phyloP scores from a whole-genome alignment of 768 basidiomycete species.

The Lactarius akahatsu region DNA sequence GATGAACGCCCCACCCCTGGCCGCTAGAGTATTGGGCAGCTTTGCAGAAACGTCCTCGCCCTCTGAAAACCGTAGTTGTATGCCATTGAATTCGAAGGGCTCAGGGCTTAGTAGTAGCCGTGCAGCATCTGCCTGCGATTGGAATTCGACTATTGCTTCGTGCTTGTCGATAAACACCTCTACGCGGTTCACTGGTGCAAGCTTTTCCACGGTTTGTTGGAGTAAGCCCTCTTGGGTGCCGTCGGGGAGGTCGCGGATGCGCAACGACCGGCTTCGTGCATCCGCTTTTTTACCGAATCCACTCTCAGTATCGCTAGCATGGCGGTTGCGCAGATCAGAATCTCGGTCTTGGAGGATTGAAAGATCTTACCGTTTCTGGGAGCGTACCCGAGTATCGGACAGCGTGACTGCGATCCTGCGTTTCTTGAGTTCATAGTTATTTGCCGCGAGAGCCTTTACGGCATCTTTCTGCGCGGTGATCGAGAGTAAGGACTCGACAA shows the following conservation, averaged over 20 bases:
- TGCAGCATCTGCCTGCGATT: slow-evolving; percentile 74
- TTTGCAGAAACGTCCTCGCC: slow-evolving; percentile 42
- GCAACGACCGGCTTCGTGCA: slow-evolving; percentile 66
- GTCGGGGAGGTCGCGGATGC: slow-evolving; percentile 70
- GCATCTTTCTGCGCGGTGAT: slow-evolving; percentile 57
- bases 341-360: slow-evolving; percentile 23
- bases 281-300: slow-evolving; percentile 59
- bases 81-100: slow-evolving; percentile 68
- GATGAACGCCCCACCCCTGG: slow-evolving; percentile 58
- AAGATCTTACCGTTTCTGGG: slow-evolving; percentile 32
- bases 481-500: neutral
- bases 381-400: slow-evolving; percentile 59
- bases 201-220: slow-evolving; percentile 85
- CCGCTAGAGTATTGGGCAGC: slow-evolving; percentile 34
- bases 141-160: slow-evolving; percentile 65
- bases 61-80: slow-evolving; percentile 58
- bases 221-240: slow-evolving; percentile 86
- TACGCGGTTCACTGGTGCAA: slow-evolving; percentile 65
- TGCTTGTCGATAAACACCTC: slow-evolving; percentile 64
- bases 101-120: slow-evolving; percentile 70
- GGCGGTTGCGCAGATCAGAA: neutral
- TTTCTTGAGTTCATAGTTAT: slow-evolving; percentile 86
- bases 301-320: slow-evolving; percentile 44
- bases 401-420: slow-evolving; percentile 88
- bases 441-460: slow-evolving; percentile 66